Percentiles rank a stretch among this genome's conserved stretches.
These are phyloP conservation scores for Tricholoma matsutake DNA, from an alignment of 768 basidiomycete species.

Conservation along the genomic window DNA sequence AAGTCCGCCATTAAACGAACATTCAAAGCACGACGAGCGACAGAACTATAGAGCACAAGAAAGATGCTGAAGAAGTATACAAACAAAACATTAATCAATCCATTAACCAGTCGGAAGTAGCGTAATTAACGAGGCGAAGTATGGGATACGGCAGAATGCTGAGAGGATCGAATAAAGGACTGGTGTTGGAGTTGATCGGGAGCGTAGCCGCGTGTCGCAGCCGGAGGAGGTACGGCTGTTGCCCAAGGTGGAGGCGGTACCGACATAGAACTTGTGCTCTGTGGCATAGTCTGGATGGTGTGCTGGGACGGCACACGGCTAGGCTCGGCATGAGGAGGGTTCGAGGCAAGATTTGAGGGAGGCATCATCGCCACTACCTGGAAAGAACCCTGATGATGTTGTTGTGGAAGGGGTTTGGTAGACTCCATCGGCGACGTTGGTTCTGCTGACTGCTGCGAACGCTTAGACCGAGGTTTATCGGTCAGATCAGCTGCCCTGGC, in stretches of 20 bases:
- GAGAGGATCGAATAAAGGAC: conserved; percentile 34
- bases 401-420: conserved; percentile 27
- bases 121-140: conserved; percentile 22
- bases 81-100: background rate
- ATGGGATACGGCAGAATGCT: conserved; percentile 20
- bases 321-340: conserved; percentile 12
- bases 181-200: conserved; percentile 36
- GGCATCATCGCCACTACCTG: conserved; percentile 44
- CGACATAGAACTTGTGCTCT: conserved; percentile 14
- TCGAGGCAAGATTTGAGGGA: conserved; percentile 19
- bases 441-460: conserved; percentile 27
- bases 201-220: conserved; percentile 22
- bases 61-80: background rate
- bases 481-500: conserved; percentile 53
- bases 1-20: conserved; percentile 16
- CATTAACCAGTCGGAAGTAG: conserved; percentile 13
- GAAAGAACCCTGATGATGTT: conserved; percentile 59
- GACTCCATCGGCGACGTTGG: conserved; percentile 30
- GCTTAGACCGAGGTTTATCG: conserved; percentile 31
- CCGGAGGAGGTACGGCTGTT: conserved; percentile 13
- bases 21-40: conserved; percentile 3
- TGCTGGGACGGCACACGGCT: conserved; percentile 17
- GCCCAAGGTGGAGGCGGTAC: conserved; percentile 29
- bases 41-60: background rate
- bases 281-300: conserved; percentile 13